Evolutionary conservation across 768 basidiomycete genomes (phyloP).

Genomic region (Coprinopsis strossmayeri): DNA sequence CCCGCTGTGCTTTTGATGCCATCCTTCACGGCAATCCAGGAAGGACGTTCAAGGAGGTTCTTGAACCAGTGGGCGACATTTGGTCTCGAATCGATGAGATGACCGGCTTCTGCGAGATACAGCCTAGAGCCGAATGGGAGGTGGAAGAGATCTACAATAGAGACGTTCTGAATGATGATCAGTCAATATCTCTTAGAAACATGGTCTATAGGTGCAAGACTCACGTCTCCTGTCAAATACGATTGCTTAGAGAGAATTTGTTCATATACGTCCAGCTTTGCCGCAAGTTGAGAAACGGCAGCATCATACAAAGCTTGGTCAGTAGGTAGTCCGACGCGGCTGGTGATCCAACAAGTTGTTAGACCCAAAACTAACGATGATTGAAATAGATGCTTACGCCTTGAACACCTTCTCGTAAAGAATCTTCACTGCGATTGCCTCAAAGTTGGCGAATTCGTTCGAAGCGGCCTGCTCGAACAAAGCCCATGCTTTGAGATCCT

Average conservation of each 20-base stretch:
- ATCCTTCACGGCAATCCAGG: constrained; percentile 40
- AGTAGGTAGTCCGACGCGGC: constrained; percentile 9
- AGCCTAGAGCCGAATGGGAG: constrained; percentile 29
- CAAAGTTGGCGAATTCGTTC: constrained; percentile 42
- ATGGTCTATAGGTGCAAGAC: not conserved
- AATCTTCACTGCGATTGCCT: constrained; percentile 24
- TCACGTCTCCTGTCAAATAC: constrained; percentile 40
- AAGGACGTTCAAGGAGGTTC: constrained; percentile 34
- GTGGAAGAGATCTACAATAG: constrained; percentile 40
- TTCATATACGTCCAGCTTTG: constrained; percentile 39
- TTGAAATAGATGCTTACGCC: constrained; percentile 22
- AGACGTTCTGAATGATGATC: constrained; percentile 24
- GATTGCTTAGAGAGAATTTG: constrained; percentile 36
- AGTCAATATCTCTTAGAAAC: not conserved
- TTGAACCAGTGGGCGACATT: constrained; percentile 50
- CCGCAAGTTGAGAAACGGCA: constrained; percentile 19
- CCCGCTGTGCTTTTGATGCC: not conserved
- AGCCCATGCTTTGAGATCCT: constrained; percentile 30
- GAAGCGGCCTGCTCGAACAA: constrained; percentile 35
- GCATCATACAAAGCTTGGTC: constrained; percentile 21
- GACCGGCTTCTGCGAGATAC: constrained; percentile 13
- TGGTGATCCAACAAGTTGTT: not conserved
- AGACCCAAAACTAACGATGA: not conserved
- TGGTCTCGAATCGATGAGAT: constrained; percentile 28
- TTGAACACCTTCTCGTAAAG: constrained; percentile 43